phyloP scores from a whole-genome alignment of 2,329 filamentous ascomycete species.

The Penicillium sp. region DNA sequence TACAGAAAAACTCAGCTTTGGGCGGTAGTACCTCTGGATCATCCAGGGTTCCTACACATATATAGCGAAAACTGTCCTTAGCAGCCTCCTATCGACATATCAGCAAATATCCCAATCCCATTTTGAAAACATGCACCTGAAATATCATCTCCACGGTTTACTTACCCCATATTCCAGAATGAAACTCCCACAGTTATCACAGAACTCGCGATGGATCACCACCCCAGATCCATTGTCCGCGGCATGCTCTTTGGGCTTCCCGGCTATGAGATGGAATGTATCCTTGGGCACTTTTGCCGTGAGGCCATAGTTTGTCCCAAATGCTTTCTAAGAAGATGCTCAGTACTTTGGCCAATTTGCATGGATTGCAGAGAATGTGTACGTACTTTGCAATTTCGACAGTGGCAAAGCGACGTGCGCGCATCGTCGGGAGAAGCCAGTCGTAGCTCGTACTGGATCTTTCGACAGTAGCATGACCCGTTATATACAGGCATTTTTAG shows the following conservation, averaged over 20 bases:
- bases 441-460: slow-evolving; percentile 48
- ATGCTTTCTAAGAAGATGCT: slow-evolving; percentile 44
- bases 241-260: slow-evolving; percentile 46
- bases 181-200: slow-evolving; percentile 51
- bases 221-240: slow-evolving; percentile 53
- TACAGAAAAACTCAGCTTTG: slow-evolving; percentile 58
- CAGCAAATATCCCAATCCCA: neutral
- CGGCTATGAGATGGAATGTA: slow-evolving; percentile 43
- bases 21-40: slow-evolving; percentile 50
- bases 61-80: slow-evolving; percentile 40
- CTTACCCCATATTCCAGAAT: slow-evolving; percentile 55
- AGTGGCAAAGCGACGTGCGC: slow-evolving; percentile 55
- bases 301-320: slow-evolving; percentile 53
- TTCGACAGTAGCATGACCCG: slow-evolving; percentile 51
- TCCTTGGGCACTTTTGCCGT: slow-evolving; percentile 52
- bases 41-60: slow-evolving; percentile 53
- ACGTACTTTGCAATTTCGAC: slow-evolving; percentile 51
- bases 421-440: slow-evolving; percentile 49
- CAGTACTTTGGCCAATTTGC: neutral
- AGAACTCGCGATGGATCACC: slow-evolving; percentile 53
- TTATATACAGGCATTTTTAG: slow-evolving; percentile 31
- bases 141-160: neutral
- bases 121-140: too few species aligned
- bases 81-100: slow-evolving; percentile 26
- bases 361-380: neutral